Percentiles rank a stretch among this genome's conserved stretches.
These are phyloP conservation scores for Coccomyxa sp. DNA, from an alignment of 139 green algal species.

Conservation along the genomic window DNA sequence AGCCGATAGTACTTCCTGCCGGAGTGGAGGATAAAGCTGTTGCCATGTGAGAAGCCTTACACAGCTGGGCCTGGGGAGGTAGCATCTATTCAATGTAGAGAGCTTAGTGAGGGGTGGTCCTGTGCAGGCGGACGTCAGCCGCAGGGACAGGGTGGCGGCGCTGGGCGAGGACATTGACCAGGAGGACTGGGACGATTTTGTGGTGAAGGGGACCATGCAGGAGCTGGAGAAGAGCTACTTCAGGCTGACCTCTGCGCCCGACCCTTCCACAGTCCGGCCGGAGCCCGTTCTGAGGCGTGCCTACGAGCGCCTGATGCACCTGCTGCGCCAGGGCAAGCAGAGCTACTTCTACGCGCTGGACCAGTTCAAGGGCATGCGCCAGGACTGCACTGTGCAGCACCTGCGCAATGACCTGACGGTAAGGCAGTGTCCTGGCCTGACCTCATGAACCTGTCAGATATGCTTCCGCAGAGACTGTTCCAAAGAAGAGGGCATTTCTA, in stretches of 20 bases:
- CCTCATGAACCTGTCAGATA: neutral
- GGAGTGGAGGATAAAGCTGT: neutral
- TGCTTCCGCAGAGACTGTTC: neutral
- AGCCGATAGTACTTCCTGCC: neutral
- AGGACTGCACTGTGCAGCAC: conserved; percentile 86
- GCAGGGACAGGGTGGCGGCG: neutral
- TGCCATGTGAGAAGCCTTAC: neutral
- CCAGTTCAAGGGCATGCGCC: conserved; percentile 90
- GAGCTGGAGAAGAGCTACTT: conserved; percentile 88
- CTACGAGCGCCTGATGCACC: conserved; percentile 49
- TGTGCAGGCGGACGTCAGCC: neutral
- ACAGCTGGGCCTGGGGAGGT: neutral
- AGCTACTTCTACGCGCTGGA: conserved; percentile 75
- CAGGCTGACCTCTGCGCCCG: conserved; percentile 69
- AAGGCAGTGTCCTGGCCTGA: neutral
- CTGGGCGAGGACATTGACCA: conserved; percentile 19
- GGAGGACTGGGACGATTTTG: conserved; percentile 32
- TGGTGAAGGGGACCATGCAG: conserved; percentile 58
- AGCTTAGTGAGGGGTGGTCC: neutral
- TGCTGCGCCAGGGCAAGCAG: conserved; percentile 32
- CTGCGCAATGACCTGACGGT: conserved; percentile 62
- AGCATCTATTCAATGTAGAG: neutral
- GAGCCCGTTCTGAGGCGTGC: conserved; percentile 56
- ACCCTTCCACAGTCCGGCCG: conserved; percentile 63
- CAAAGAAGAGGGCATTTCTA: neutral